Evolutionary conservation across 1,139 yeast genomes (phyloP).

Genomic region (Zygosaccharomyces sapae): DNA sequence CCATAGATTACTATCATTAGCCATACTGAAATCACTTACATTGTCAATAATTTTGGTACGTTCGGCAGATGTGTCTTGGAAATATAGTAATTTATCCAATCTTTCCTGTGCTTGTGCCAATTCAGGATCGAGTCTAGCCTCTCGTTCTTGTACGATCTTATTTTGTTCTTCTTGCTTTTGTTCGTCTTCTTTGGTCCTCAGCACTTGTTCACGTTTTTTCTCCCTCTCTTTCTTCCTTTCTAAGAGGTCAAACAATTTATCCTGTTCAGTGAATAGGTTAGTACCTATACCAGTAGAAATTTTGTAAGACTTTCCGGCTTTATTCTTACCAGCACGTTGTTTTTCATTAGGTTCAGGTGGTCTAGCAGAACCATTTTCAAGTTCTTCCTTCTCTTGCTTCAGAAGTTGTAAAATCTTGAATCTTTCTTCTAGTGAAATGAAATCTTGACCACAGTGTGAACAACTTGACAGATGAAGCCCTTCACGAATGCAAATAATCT

Average conservation of each 20-base stretch:
- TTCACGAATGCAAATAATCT: slow-evolving; percentile 83
- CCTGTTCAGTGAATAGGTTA: slow-evolving; percentile 66
- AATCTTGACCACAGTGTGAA: slow-evolving; percentile 68
- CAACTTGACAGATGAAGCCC: slow-evolving; percentile 79
- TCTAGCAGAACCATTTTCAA: slow-evolving; percentile 27
- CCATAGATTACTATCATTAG: slow-evolving; percentile 91
- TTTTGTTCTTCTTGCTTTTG: slow-evolving; percentile 41
- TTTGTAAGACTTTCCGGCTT: slow-evolving; percentile 23
- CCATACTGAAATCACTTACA: slow-evolving; percentile 90
- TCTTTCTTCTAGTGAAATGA: slow-evolving; percentile 59
- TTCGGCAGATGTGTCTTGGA: slow-evolving; percentile 83
- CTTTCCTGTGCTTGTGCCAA: slow-evolving; percentile 65
- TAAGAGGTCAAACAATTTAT: slow-evolving; percentile 53
- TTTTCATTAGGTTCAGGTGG: slow-evolving; percentile 8
- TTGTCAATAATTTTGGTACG: slow-evolving; percentile 90
- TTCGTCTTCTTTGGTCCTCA: slow-evolving; percentile 37
- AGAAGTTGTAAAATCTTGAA: slow-evolving; percentile 51
- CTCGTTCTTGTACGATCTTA: slow-evolving; percentile 38
- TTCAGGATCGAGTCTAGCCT: slow-evolving; percentile 44
- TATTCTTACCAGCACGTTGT: slow-evolving; percentile 20
- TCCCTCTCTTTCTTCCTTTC: slow-evolving; percentile 37
- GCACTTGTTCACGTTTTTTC: slow-evolving; percentile 22
- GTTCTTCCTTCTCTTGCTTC: slow-evolving; percentile 45
- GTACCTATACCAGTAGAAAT: slow-evolving; percentile 50
- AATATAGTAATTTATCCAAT: slow-evolving; percentile 66